phyloP scores from a whole-genome alignment of 345 rosid genomes.

The Citrus inodora region DNA sequence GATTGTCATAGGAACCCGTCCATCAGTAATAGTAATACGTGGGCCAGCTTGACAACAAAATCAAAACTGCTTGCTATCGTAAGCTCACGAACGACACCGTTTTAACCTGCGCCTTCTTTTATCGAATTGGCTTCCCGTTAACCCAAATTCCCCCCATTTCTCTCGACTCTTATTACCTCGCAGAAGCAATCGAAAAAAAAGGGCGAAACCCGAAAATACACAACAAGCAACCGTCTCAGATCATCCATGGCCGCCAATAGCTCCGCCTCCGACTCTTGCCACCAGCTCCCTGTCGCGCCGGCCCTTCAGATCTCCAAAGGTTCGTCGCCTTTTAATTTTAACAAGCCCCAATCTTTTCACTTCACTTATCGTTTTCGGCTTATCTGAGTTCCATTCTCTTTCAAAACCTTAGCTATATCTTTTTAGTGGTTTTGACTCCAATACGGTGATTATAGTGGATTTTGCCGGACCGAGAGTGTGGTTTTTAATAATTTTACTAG shows the following conservation, averaged over 20 bases:
- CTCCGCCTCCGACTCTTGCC: constrained; percentile 49
- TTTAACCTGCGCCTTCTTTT: not conserved
- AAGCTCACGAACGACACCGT: not conserved
- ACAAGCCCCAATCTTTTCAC: not conserved
- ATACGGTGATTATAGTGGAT: not conserved
- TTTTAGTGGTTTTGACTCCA: constrained; percentile 2
- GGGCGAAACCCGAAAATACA: not conserved
- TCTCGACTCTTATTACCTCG: constrained; percentile 9
- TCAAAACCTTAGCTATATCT: constrained; percentile 18
- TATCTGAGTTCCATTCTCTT: not conserved
- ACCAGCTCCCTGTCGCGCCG: constrained; percentile 53
- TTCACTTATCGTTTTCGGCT: not conserved
- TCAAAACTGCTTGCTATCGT: not conserved
- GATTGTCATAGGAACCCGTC: not conserved
- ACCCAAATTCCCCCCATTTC: not conserved
- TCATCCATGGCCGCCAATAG: constrained; percentile 73
- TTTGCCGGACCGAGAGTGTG: not conserved
- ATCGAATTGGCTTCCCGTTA: not conserved
- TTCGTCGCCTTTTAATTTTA: constrained; percentile 4
- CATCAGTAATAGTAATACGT: not conserved
- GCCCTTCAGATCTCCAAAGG: constrained; percentile 81
- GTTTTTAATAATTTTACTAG: not conserved
- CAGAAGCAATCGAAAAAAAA: constrained; percentile 9
- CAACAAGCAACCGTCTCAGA: constrained; percentile 29
- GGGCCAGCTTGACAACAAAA: not conserved